phyloP scores from a whole-genome alignment of 257 asterid genomes.

The Datura wrightii region DNA sequence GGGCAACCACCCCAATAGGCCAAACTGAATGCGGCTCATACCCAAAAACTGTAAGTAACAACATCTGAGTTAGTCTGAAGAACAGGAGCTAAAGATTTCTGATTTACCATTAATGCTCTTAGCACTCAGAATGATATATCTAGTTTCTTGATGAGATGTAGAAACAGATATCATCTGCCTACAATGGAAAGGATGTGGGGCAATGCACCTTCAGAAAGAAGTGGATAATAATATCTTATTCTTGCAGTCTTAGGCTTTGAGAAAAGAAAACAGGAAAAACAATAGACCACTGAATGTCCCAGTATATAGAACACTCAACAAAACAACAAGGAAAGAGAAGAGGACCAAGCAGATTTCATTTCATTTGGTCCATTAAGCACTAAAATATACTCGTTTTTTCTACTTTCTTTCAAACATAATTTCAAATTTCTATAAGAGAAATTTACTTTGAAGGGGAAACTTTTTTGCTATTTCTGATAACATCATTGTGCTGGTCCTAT shows the following conservation, averaged over 20 bases:
- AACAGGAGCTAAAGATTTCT: neutral
- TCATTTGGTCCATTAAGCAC: neutral
- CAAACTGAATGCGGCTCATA: constrained; percentile 98
- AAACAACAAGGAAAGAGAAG: neutral
- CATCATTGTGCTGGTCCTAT: neutral
- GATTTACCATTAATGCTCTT: neutral
- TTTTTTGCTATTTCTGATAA: neutral
- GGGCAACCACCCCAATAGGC: constrained; percentile 90
- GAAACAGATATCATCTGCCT: neutral
- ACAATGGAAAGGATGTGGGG: neutral
- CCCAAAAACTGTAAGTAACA: constrained; percentile 74
- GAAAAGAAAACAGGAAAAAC: neutral
- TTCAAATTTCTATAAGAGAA: neutral
- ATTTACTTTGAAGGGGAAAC: neutral
- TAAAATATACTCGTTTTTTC: neutral
- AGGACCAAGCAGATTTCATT: neutral
- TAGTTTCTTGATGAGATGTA: neutral
- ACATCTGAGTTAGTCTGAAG: neutral
- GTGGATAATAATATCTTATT: neutral
- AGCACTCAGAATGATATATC: neutral
- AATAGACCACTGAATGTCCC: neutral
- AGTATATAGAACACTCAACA: neutral
- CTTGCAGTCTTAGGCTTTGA: neutral
- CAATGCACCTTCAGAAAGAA: neutral
- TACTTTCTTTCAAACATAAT: neutral